A percentile compares a stretch with the other conserved stretches of the same genome.
Conservation (phyloP, 345 rosid species). For the Rubroshorea leprosula region DNA sequence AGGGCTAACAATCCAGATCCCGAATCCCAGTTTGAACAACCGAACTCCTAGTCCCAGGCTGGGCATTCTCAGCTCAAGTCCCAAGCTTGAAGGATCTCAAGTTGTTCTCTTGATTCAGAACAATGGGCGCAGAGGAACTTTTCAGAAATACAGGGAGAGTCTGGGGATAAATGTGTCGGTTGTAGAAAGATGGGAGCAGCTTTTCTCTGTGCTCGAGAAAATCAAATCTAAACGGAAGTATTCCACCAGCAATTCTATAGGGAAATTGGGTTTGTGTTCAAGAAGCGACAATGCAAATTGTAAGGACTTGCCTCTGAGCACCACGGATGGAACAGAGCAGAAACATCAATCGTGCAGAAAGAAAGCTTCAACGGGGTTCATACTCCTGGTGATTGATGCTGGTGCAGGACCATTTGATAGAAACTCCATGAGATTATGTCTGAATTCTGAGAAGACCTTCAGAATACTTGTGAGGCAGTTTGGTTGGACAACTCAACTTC, state of each 20-base stretch:
- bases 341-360: conserved; percentile 22
- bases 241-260: conserved; percentile 31
- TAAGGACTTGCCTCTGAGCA: conserved; percentile 46
- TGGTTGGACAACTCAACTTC: conserved; percentile 55
- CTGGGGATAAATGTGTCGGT: conserved; percentile 45
- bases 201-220: conserved; percentile 29
- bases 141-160: conserved; percentile 45
- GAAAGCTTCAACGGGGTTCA: conserved; percentile 19
- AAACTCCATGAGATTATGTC: conserved; percentile 31
- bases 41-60: conserved; percentile 37
- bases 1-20: conserved; percentile 27
- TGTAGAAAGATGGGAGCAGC: conserved; percentile 37
- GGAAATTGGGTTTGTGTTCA: conserved; percentile 34
- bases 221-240: conserved; percentile 32
- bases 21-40: conserved; percentile 23
- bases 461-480: conserved; percentile 38
- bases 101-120: conserved; percentile 53
- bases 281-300: conserved; percentile 31
- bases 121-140: conserved; percentile 43
- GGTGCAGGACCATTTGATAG: conserved; percentile 36
- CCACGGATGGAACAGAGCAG: conserved; percentile 44
- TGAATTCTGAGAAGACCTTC: conserved; percentile 41
- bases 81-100: conserved; percentile 51
- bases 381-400: conserved; percentile 58
- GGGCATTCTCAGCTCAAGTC: conserved; percentile 30